phyloP scores from a whole-genome alignment of 108 stramenopile genomes.

The Schizochytrium sp. region DNA sequence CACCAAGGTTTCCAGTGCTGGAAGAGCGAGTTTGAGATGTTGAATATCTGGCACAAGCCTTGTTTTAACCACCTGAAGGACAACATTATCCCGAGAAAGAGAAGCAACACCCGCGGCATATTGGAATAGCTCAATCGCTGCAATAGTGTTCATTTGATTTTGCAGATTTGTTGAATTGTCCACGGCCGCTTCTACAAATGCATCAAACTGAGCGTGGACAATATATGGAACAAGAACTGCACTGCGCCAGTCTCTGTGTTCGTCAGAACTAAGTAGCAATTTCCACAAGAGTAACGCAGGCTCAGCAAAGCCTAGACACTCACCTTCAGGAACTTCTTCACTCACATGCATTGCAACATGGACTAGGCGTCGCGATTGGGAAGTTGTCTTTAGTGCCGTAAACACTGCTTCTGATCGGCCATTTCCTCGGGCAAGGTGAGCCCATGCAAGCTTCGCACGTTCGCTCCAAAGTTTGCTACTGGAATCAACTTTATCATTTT shows the following conservation, averaged over 20 bases:
- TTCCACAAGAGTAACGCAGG: slow-evolving; percentile 23
- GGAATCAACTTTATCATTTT: background rate
- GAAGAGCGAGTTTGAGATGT: background rate
- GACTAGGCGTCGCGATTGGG: background rate
- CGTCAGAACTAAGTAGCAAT: background rate
- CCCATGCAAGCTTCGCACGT: slow-evolving; percentile 34
- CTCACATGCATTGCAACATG: slow-evolving; percentile 57
- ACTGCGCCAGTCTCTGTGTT: background rate
- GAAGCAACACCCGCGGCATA: background rate
- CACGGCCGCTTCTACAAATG: background rate
- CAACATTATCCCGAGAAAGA: background rate
- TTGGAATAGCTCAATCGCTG: background rate
- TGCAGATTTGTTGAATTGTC: background rate
- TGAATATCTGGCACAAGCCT: background rate
- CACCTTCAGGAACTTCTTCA: background rate
- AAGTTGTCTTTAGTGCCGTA: background rate
- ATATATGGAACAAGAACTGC: slow-evolving; percentile 57
- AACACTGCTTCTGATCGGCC: background rate
- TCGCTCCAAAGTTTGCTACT: background rate
- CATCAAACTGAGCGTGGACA: slow-evolving; percentile 14
- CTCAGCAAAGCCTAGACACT: slow-evolving; percentile 18
- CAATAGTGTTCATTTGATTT: background rate
- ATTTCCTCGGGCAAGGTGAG: background rate
- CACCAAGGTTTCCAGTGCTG: slow-evolving; percentile 2
- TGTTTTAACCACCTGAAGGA: background rate